Evolutionary conservation across 805 yeast genomes (phyloP).

Genomic region (Suhomyces sp.): DNA sequence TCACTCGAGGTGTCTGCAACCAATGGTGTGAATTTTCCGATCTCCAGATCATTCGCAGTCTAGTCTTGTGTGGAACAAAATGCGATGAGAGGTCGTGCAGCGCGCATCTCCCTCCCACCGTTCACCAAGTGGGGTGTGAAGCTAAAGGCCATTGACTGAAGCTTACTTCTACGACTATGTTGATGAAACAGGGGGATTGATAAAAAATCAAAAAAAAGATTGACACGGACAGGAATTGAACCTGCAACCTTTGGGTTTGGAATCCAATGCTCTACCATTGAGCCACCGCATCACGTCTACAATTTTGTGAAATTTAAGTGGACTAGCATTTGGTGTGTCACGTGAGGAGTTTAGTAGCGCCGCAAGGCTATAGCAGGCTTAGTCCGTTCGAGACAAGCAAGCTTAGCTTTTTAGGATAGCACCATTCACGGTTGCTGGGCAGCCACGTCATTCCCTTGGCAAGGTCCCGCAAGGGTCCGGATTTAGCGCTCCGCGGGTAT

Average conservation of each 20-base stretch:
- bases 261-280: conserved; percentile 80
- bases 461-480: too few relatives aligned
- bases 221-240: conserved; percentile 85
- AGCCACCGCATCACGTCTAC: conserved; percentile 62
- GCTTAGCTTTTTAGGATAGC: too few relatives aligned
- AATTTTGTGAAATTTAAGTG: background rate
- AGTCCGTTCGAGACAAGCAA: too few relatives aligned
- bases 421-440: too few relatives aligned
- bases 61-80: background rate
- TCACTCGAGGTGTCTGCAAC: background rate
- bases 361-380: too few relatives aligned
- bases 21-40: background rate
- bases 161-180: background rate
- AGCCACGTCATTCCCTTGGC: too few relatives aligned
- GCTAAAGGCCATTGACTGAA: too few relatives aligned
- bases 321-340: background rate
- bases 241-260: conserved; percentile 85
- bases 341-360: background rate
- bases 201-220: conserved; percentile 5
- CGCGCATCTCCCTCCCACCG: background rate
- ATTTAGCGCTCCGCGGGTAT: too few relatives aligned
- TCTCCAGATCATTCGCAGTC: background rate
- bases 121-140: too few relatives aligned
- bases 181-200: too few relatives aligned
- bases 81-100: background rate